A percentile compares a stretch with the other conserved stretches of the same genome.
These are phyloP conservation scores for Kalmanozyma brasiliensis DNA, from an alignment of 1,284 basidiomycete species.

Conservation along the genomic window DNA sequence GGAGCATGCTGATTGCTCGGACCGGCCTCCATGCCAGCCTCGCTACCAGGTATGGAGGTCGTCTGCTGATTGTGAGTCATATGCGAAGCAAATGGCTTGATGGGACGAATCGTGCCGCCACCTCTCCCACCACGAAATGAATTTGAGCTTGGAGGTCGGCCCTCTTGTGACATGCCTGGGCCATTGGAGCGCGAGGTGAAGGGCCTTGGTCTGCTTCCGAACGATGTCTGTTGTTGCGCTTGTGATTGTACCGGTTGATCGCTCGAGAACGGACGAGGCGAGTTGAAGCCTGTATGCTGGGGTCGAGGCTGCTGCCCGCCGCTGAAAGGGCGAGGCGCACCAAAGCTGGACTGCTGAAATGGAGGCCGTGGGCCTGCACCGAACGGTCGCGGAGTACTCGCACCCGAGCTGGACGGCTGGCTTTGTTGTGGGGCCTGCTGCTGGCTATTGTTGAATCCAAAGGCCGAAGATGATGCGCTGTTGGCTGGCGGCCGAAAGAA, in stretches of 20 bases:
- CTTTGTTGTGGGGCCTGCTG: constrained; percentile 13
- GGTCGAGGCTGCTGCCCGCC: constrained; percentile 12
- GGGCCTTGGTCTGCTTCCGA: constrained; percentile 34
- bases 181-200: constrained; percentile 25
- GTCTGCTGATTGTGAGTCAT: constrained; percentile 4
- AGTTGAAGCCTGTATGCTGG: constrained; percentile 6
- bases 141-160: constrained; percentile 15
- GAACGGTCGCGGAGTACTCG: constrained; percentile 6
- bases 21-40: background rate
- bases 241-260: constrained; percentile 8
- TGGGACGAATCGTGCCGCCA: constrained; percentile 24
- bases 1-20: constrained; percentile 11
- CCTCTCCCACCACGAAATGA: constrained; percentile 27
- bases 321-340: constrained; percentile 11
- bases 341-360: constrained; percentile 16
- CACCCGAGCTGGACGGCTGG: constrained; percentile 14
- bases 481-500: constrained; percentile 26
- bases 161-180: constrained; percentile 14
- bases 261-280: constrained; percentile 7
- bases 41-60: background rate
- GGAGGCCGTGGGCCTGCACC: constrained; percentile 12
- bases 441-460: constrained; percentile 10
- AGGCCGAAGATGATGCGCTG: constrained; percentile 11
- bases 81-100: constrained; percentile 25
- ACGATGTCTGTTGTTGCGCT: constrained; percentile 12